phyloP scores from a whole-genome alignment of 148 eudicot genomes.

The Cornus florida region DNA sequence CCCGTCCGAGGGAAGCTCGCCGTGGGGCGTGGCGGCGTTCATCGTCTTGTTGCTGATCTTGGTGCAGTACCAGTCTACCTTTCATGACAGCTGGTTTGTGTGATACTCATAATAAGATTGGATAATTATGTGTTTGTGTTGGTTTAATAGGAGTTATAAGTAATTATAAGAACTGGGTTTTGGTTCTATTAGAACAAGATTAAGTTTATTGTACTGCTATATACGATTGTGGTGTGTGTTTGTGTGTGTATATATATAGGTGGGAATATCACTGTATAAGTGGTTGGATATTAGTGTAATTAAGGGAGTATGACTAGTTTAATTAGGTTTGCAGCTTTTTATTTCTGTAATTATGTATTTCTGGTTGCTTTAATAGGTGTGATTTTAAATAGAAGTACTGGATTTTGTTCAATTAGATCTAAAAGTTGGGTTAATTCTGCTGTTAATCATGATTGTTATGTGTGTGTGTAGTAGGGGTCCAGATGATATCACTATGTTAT shows the following conservation, averaged over 20 bases:
- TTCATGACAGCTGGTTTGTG: slow-evolving; percentile 54
- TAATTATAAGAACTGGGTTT: not conserved
- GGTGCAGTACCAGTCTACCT: slow-evolving; percentile 55
- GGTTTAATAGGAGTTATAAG: not conserved
- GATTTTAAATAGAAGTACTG: too few relatives aligned
- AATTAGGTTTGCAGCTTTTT: not conserved
- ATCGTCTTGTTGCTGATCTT: slow-evolving; percentile 57
- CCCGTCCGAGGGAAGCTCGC: slow-evolving; percentile 48
- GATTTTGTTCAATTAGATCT: too few relatives aligned
- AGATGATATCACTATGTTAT: too few relatives aligned
- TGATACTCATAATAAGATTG: slow-evolving; percentile 1
- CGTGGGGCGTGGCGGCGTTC: slow-evolving; percentile 73
- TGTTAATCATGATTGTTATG: too few relatives aligned
- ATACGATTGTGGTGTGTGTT: not conserved
- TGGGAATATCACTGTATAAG: too few relatives aligned
- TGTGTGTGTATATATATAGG: too few relatives aligned
- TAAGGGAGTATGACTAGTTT: not conserved
- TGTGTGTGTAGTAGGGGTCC: too few relatives aligned
- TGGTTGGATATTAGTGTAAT: too few relatives aligned
- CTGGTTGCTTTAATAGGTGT: too few relatives aligned
- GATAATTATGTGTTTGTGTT: not conserved
- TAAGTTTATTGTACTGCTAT: too few relatives aligned
- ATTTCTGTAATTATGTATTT: too few relatives aligned
- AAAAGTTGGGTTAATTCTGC: too few relatives aligned
- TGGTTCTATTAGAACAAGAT: not conserved